These are phyloP conservation scores for Lentinula edodes DNA, from an alignment of 768 basidiomycete species.

Conservation along the genomic window DNA sequence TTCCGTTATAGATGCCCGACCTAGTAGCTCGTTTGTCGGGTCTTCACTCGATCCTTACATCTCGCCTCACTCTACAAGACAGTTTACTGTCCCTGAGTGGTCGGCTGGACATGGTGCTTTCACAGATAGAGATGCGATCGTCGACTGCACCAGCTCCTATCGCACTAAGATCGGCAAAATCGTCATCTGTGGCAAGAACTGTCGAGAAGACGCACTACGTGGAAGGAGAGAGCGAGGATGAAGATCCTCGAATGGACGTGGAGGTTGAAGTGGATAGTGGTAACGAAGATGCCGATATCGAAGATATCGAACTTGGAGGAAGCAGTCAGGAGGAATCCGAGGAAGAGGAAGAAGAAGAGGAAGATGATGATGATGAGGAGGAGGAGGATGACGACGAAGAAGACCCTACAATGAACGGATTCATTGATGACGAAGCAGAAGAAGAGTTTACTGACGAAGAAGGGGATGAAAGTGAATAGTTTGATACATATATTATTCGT, in stretches of 20 bases:
- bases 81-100: slow-evolving; percentile 83
- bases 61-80: slow-evolving; percentile 77
- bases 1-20: slow-evolving; percentile 74
- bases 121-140: slow-evolving; percentile 87
- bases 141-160: slow-evolving; percentile 60
- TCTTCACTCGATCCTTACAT: slow-evolving; percentile 75
- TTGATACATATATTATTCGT: neutral
- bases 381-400: slow-evolving; percentile 9
- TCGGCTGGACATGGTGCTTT: slow-evolving; percentile 87
- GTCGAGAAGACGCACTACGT: slow-evolving; percentile 7
- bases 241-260: slow-evolving; percentile 6
- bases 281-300: slow-evolving; percentile 5
- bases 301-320: slow-evolving; percentile 8
- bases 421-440: slow-evolving; percentile 35
- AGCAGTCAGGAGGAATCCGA: slow-evolving; percentile 7
- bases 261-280: slow-evolving; percentile 6
- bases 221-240: slow-evolving; percentile 8
- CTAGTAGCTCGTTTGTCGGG: slow-evolving; percentile 82
- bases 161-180: slow-evolving; percentile 33
- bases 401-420: slow-evolving; percentile 24
- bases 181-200: slow-evolving; percentile 22
- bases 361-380: neutral
- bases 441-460: slow-evolving; percentile 25
- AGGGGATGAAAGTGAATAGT: slow-evolving; percentile 31
- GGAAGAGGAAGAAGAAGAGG: neutral